These are phyloP conservation scores for Globisporangium solare DNA, from an alignment of 352 stramenopile species.

Conservation along the genomic window DNA sequence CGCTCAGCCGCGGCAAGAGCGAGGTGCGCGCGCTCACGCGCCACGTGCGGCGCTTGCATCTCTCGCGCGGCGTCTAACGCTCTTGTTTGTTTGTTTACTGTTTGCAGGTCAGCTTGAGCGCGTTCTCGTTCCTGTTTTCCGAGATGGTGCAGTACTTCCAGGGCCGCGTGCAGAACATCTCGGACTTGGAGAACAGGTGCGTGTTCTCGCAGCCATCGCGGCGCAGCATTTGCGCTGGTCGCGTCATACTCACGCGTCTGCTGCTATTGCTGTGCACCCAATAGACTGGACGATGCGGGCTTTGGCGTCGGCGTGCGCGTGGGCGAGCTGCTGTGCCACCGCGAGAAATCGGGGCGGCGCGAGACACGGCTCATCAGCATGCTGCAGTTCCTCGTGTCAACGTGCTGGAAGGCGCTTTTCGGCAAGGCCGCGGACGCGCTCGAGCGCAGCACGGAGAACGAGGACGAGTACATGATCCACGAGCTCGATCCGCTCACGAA, in stretches of 20 bases:
- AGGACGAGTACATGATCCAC: constrained; percentile 99
- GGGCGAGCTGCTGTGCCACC: constrained; percentile 90
- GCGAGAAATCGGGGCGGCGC: constrained; percentile 72
- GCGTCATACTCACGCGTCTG: no score
- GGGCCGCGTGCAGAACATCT: constrained; percentile 93
- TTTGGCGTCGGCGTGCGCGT: constrained; percentile 95
- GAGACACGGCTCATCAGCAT: constrained; percentile 85
- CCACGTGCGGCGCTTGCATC: background rate
- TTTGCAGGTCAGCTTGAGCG: constrained; percentile 87
- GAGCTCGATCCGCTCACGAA: constrained; percentile 92
- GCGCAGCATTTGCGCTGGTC: no score
- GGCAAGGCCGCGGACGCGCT: constrained; percentile 95
- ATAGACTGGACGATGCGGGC: constrained; percentile 90
- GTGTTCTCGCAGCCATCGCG: background rate
- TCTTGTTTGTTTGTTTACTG: background rate
- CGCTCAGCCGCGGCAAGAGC: constrained; percentile 68
- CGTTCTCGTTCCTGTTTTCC: constrained; percentile 97
- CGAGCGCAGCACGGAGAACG: constrained; percentile 95
- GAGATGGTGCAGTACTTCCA: constrained; percentile 99
- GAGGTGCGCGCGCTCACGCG: constrained; percentile 29
- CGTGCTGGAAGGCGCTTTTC: constrained; percentile 95
- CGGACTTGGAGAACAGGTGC: constrained; percentile 91
- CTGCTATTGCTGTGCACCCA: background rate
- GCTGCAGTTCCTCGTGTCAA: constrained; percentile 93
- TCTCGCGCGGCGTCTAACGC: background rate